Evolutionary conservation across 23 red algal genomes (phyloP).

Genomic region (Agarophyton chilense): DNA sequence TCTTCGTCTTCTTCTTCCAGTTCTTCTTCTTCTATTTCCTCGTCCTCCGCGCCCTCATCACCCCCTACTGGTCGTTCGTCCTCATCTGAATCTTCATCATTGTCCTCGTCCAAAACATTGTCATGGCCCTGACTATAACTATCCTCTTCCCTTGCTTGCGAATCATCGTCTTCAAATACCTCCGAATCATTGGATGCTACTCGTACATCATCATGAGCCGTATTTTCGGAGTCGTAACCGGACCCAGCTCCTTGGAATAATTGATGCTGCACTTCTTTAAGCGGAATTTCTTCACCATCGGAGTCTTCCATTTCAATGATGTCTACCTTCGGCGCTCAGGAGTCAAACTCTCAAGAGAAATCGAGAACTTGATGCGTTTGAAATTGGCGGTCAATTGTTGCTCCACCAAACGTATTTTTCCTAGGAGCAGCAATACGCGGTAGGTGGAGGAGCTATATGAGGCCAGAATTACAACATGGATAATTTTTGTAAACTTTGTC

Average conservation of each 20-base stretch:
- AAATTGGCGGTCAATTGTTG: too few species aligned
- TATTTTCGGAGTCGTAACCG: conserved; percentile 5
- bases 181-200: conserved; percentile 4
- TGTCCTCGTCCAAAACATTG: conserved; percentile 11
- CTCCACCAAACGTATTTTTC: too few species aligned
- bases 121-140: not conserved
- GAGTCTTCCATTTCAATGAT: not conserved
- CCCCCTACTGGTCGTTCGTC: not conserved
- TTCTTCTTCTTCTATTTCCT: not conserved
- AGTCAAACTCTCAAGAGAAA: too few species aligned
- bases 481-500: too few species aligned
- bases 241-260: not conserved
- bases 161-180: conserved; percentile 45
- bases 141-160: not conserved
- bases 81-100: conserved; percentile 48
- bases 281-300: conserved; percentile 4
- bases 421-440: too few species aligned
- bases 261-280: conserved; percentile 15
- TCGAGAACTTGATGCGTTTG: too few species aligned
- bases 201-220: not conserved
- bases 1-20: conserved; percentile 23
- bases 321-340: not conserved
- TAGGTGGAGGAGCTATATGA: too few species aligned
- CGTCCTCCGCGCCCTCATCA: not conserved
- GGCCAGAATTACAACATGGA: too few species aligned